A percentile compares a stretch with the other conserved stretches of the same genome.
Evolutionary conservation across 805 yeast species (phyloP).

Genomic region (Lachancea lanzarotensis): DNA sequence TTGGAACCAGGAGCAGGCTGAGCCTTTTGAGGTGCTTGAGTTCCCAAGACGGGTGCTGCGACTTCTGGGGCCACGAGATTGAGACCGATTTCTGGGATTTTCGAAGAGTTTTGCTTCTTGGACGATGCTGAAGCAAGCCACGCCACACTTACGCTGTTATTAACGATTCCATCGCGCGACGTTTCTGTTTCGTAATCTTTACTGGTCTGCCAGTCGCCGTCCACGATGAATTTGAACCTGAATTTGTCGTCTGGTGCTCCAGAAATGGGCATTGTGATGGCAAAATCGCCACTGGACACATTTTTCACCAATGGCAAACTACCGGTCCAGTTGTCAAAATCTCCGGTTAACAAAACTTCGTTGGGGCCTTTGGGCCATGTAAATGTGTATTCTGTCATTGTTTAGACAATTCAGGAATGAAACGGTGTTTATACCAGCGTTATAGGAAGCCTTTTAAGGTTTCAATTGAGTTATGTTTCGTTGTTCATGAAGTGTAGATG

Average conservation of each 20-base stretch:
- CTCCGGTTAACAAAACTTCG: conserved; percentile 62
- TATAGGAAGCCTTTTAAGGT: too few relatives aligned
- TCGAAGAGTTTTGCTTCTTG: not conserved
- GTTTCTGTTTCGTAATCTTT: conserved; percentile 36
- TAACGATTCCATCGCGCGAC: conserved; percentile 39
- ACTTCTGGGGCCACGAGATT: conserved; percentile 10
- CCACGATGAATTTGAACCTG: conserved; percentile 56
- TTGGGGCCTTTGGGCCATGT: conserved; percentile 46
- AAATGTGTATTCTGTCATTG: conserved; percentile 25
- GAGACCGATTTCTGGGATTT: conserved; percentile 18
- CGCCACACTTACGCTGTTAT: conserved; percentile 32
- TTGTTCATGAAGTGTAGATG: not conserved
- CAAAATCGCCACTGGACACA: conserved; percentile 49
- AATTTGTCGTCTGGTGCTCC: conserved; percentile 32
- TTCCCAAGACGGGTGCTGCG: conserved; percentile 11
- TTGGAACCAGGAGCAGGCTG: conserved; percentile 11
- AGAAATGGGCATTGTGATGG: conserved; percentile 50
- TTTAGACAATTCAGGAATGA: too few relatives aligned
- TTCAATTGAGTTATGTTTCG: too few relatives aligned
- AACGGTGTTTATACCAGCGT: too few relatives aligned
- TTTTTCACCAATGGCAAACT: conserved; percentile 54
- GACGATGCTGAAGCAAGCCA: conserved; percentile 10
- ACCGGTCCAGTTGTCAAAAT: conserved; percentile 63
- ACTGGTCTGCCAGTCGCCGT: conserved; percentile 54
- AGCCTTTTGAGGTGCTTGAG: conserved; percentile 7